Evolutionary conservation across 768 basidiomycete genomes (phyloP).

Genomic region (Lentinus brumalis): DNA sequence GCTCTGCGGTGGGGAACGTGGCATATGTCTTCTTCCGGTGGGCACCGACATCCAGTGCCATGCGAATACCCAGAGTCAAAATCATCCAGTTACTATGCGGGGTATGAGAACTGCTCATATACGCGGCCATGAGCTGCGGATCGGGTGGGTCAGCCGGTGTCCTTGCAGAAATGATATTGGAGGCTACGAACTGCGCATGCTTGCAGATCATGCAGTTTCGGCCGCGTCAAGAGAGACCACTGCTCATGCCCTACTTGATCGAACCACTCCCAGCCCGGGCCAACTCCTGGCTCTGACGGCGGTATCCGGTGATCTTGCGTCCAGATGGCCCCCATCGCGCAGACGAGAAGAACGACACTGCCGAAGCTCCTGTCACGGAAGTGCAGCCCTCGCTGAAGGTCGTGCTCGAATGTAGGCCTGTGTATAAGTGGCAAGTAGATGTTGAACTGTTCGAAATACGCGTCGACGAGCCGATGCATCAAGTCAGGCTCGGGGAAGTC

Average conservation of each 20-base stretch:
- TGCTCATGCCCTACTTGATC: slow-evolving; percentile 39
- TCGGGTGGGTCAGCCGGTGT: neutral
- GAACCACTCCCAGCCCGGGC: slow-evolving; percentile 48
- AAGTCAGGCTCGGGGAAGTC: slow-evolving; percentile 21
- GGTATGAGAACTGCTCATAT: slow-evolving; percentile 4
- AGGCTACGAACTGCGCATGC: slow-evolving; percentile 5
- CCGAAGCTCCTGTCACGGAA: slow-evolving; percentile 47
- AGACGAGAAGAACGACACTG: slow-evolving; percentile 54
- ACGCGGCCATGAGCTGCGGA: slow-evolving; percentile 13
- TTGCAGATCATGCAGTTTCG: slow-evolving; percentile 12
- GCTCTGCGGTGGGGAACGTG: slow-evolving; percentile 35
- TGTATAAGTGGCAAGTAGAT: slow-evolving; percentile 43
- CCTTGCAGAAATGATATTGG: neutral
- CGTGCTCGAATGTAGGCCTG: slow-evolving; percentile 42
- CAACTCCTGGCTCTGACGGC: slow-evolving; percentile 23
- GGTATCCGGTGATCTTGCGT: slow-evolving; percentile 46
- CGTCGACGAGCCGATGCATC: slow-evolving; percentile 38
- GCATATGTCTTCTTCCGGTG: slow-evolving; percentile 41
- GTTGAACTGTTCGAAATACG: slow-evolving; percentile 44
- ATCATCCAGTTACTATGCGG: slow-evolving; percentile 7
- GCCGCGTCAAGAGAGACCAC: slow-evolving; percentile 28
- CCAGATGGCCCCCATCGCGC: slow-evolving; percentile 49
- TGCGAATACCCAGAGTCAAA: slow-evolving; percentile 33
- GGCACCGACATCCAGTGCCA: slow-evolving; percentile 56
- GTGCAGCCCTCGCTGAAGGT: slow-evolving; percentile 39